Conservation (phyloP, 2,329 filamentous ascomycete species). For the Aspergillus sp. region DNA sequence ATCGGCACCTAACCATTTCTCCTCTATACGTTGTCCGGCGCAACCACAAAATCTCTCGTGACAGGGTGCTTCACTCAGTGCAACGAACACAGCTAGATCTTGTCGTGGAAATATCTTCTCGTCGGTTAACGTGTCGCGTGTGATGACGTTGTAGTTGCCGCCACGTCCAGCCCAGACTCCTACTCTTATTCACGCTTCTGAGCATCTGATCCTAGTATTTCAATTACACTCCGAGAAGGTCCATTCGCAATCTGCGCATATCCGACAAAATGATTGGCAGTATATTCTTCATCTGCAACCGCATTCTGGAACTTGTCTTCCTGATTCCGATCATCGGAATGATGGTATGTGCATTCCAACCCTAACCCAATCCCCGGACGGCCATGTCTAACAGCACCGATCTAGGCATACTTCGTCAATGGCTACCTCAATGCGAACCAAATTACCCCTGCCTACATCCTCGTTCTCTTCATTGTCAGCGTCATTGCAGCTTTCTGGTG, state of each 20-base stretch:
- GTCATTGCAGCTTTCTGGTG: conserved; percentile 64
- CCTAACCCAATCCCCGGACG: background rate
- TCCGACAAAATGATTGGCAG: conserved; percentile 52
- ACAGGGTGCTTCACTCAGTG: background rate
- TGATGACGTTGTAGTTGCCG: conserved; percentile 5
- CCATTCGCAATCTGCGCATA: conserved; percentile 8
- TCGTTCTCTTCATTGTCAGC: conserved; percentile 66
- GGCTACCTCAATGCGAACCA: conserved; percentile 58
- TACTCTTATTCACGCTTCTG: background rate
- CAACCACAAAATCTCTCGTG: background rate
- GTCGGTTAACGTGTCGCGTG: background rate
- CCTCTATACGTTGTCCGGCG: conserved; percentile 6
- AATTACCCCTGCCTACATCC: conserved; percentile 62
- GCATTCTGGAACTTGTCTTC: conserved; percentile 62
- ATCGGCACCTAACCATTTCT: conserved; percentile 12
- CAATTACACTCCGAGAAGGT: background rate
- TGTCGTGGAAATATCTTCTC: background rate
- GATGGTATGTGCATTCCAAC: conserved; percentile 45
- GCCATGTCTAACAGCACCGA: background rate
- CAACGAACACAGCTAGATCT: background rate
- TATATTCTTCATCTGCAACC: conserved; percentile 64
- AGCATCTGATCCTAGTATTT: background rate
- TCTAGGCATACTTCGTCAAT: conserved; percentile 61
- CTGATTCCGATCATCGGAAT: conserved; percentile 66
- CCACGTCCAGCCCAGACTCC: background rate